Evolutionary conservation across 2,329 filamentous ascomycete genomes (phyloP), one percentile per base, ranked within the genome.

Genomic region (Capronia coronata): DNA sequence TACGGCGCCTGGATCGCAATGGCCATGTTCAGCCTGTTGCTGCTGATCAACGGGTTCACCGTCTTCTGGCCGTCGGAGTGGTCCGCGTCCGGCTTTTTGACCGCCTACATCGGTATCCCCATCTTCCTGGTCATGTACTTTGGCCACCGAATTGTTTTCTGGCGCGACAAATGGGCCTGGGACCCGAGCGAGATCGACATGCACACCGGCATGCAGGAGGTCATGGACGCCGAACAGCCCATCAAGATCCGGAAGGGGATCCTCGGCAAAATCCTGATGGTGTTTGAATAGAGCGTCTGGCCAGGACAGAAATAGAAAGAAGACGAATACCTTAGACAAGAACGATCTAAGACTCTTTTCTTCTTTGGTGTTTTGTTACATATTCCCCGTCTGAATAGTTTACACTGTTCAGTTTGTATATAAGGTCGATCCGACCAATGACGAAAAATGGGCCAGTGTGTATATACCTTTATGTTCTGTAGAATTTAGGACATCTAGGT

Each of bases 11-110:
- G 75, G 61, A 67, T 77, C 46, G 74, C 76, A 8, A 74, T 87
- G 1, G 63, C 76, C 13, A 62, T 80, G 19, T 75, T 87, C 46
- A 61, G 65, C 1, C 64, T 86, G 21, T 71, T 90, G n/a, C 78
- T 76, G 1, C 67, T 90, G 2, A 82, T 86, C 58, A 87, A 87
- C 60, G 86, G 85, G 1, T 91, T 89, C 67, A 77, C 82, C 29
- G 77, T 84, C 11, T 90, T 91, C 64, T 84, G 83, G 64, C 78
- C 80, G 0, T 68, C 72, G 6, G 72, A 81, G 22, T 91, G 82
- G 77, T 76, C 72, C 13, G 76, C 75, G 0, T 71, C 74, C 3
- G 73, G 73, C 59, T 93, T 93, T 60, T 67, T 84, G 57, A 82
- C 80, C 0, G 73, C 78, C 0, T 85, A 85, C 59, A 74, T 83